These are phyloP conservation scores for Exutisphaerella laricina DNA, from an alignment of 2,329 filamentous ascomycete species.

Conservation along the genomic window DNA sequence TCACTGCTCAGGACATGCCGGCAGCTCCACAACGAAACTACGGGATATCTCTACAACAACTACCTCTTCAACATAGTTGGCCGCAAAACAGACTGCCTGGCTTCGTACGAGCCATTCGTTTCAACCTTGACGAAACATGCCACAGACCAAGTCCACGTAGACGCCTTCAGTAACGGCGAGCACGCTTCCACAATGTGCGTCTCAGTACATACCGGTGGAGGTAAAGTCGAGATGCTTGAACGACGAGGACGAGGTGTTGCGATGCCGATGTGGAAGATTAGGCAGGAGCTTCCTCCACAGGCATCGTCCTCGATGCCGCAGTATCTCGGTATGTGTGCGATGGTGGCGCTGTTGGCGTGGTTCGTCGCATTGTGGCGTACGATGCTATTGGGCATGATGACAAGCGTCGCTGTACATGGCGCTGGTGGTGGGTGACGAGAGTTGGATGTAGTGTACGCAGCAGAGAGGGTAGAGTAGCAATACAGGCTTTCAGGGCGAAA, in stretches of 20 bases:
- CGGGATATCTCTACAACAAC: conserved; percentile 27
- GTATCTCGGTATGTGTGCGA: neutral
- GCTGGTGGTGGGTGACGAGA: neutral
- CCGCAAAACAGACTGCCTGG: conserved; percentile 26
- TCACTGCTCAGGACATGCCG: conserved; percentile 18
- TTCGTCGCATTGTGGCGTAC: neutral
- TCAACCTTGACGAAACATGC: conserved; percentile 21
- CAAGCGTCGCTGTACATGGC: neutral
- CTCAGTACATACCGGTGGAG: conserved; percentile 24
- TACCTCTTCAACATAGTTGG: conserved; percentile 33
- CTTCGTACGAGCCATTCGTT: conserved; percentile 20
- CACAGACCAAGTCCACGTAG: conserved; percentile 20
- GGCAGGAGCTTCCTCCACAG: conserved; percentile 9
- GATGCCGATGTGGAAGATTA: conserved; percentile 15
- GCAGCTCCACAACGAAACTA: conserved; percentile 22
- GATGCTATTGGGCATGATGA: neutral
- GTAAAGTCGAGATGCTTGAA: conserved; percentile 17
- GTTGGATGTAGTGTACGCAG: too few species aligned
- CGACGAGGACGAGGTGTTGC: conserved; percentile 21
- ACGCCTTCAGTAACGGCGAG: conserved; percentile 29
- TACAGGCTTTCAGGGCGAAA: too few species aligned
- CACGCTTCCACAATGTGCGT: conserved; percentile 30
- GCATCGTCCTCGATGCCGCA: neutral
- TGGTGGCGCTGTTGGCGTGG: neutral
- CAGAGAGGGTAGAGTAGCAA: too few species aligned